phyloP scores from a whole-genome alignment of 2,329 filamentous ascomycete genomes.

The Aspergillus vadensis region DNA sequence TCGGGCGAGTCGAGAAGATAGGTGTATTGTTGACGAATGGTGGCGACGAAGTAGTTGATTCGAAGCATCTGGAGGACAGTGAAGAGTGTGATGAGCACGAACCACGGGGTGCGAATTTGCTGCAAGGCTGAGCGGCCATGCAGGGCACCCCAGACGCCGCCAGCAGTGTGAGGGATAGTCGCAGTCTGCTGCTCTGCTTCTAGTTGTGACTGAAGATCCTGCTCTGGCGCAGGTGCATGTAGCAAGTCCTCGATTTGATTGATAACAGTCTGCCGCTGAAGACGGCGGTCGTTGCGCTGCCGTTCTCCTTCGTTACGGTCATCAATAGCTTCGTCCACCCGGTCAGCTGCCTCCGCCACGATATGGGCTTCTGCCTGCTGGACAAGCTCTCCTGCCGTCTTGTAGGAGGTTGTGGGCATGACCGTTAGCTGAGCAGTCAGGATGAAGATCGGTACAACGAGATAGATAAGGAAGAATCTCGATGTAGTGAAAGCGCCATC shows the following conservation, averaged over 20 bases:
- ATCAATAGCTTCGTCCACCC: slow-evolving; percentile 57
- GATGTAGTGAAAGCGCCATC: slow-evolving; percentile 61
- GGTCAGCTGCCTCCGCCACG: slow-evolving; percentile 58
- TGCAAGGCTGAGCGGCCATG: slow-evolving; percentile 17
- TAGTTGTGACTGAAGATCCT: slow-evolving; percentile 39
- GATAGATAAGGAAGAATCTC: slow-evolving; percentile 72
- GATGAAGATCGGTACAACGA: slow-evolving; percentile 69
- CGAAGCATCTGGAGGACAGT: slow-evolving; percentile 75
- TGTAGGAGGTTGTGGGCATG: slow-evolving; percentile 77
- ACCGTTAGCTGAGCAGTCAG: slow-evolving; percentile 67
- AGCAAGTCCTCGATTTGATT: slow-evolving; percentile 74
- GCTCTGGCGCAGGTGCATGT: slow-evolving; percentile 45
- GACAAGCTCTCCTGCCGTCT: slow-evolving; percentile 81
- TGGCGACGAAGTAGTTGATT: slow-evolving; percentile 93
- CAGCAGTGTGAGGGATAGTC: slow-evolving; percentile 32
- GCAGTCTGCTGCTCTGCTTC: slow-evolving; percentile 30
- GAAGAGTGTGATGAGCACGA: slow-evolving; percentile 78
- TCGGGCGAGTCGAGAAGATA: slow-evolving; percentile 66
- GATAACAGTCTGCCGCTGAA: slow-evolving; percentile 64
- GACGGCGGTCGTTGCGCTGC: slow-evolving; percentile 57
- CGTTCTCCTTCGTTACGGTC: slow-evolving; percentile 51
- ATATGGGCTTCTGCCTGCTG: slow-evolving; percentile 63
- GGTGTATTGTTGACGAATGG: slow-evolving; percentile 78
- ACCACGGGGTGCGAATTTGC: slow-evolving; percentile 61
- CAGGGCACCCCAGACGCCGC: slow-evolving; percentile 76